Conservation (phyloP, 257 asterid species). For the Cynanchum wilfordii region DNA sequence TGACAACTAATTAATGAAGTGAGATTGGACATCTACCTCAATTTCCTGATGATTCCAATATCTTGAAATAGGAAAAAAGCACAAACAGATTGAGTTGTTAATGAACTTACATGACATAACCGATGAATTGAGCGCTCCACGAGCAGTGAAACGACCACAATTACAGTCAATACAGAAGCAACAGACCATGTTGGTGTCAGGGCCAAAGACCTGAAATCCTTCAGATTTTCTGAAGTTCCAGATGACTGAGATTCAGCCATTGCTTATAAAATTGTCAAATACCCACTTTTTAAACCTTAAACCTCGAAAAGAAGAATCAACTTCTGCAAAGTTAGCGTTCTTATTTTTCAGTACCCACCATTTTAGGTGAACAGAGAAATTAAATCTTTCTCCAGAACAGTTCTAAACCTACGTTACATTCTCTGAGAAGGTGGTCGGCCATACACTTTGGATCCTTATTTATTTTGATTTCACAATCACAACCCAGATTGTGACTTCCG, state of each 20-base stretch:
- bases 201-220: constrained; percentile 77
- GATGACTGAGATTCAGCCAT: constrained; percentile 42
- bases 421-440: constrained; percentile 2
- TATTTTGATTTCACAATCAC: constrained; percentile 7
- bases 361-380: constrained; percentile 1
- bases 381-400: constrained; percentile 14
- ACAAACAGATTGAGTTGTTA: background rate
- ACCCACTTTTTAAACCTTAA: background rate
- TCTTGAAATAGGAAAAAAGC: background rate
- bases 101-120: constrained; percentile 60
- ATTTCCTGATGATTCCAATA: background rate
- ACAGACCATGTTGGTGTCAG: constrained; percentile 99
- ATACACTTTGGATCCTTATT: background rate
- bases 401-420: constrained; percentile 21
- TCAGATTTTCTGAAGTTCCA: constrained; percentile 27
- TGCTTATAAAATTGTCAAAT: background rate
- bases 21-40: background rate
- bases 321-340: constrained; percentile 12
- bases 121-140: constrained; percentile 94
- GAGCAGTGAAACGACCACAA: constrained; percentile 86
- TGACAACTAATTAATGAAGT: background rate
- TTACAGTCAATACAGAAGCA: constrained; percentile 76
- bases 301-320: background rate
- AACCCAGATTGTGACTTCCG: constrained; percentile 11
- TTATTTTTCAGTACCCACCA: background rate